A percentile compares a stretch with the other conserved stretches of the same genome.
Evolutionary conservation across 352 stramenopile genomes (phyloP).

Genomic region (Globisporangium nodosum): DNA sequence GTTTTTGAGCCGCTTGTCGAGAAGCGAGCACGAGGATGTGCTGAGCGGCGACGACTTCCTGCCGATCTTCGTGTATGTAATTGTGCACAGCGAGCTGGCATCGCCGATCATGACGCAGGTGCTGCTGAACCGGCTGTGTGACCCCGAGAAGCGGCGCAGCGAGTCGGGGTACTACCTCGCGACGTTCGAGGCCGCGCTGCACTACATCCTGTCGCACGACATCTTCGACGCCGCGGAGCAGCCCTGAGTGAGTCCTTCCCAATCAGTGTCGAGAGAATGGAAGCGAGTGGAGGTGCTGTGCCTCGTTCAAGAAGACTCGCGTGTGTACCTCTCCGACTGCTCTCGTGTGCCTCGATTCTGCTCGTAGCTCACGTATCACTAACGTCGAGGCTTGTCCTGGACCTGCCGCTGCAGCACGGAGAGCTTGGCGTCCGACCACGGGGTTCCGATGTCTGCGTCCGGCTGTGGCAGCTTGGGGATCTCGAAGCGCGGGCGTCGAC

Average conservation of each 20-base stretch:
- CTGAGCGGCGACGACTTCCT: conserved; percentile 83
- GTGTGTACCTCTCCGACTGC: neutral
- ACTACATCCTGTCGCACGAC: conserved; percentile 74
- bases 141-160: conserved; percentile 78
- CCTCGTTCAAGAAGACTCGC: neutral
- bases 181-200: conserved; percentile 74
- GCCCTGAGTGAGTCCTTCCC: conserved; percentile 3
- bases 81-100: conserved; percentile 74
- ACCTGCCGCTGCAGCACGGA: conserved; percentile 37
- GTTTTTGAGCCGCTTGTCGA: neutral
- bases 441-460: conserved; percentile 48
- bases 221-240: conserved; percentile 16
- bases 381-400: conserved; percentile 13
- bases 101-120: conserved; percentile 78
- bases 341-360: neutral
- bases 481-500: conserved; percentile 36
- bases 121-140: conserved; percentile 76
- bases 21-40: conserved; percentile 45
- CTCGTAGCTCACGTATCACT: neutral
- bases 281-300: neutral
- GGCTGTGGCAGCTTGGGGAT: conserved; percentile 75
- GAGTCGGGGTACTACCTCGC: conserved; percentile 87
- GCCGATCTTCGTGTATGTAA: conserved; percentile 88
- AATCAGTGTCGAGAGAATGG: neutral
- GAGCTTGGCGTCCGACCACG: conserved; percentile 74